phyloP scores from a whole-genome alignment of 2,329 filamentous ascomycete genomes.

The Hypoxylon sp. region DNA sequence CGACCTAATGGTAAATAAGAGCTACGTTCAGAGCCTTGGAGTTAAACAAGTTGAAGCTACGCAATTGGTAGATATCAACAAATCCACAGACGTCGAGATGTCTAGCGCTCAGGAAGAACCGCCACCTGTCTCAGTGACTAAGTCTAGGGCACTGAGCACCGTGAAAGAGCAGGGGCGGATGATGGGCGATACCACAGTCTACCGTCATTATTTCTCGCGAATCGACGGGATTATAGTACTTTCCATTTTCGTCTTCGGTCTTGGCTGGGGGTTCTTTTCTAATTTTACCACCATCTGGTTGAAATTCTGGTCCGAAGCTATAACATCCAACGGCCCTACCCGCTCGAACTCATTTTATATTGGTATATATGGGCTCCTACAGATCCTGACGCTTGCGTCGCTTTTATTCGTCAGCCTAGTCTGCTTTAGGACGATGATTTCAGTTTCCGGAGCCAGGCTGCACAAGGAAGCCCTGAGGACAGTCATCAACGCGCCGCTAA shows the following conservation, averaged over 20 bases:
- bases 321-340: slow-evolving; percentile 1
- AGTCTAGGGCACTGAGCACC: slow-evolving; percentile 2
- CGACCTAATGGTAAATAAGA: slow-evolving; percentile 53
- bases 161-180: slow-evolving; percentile 12
- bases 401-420: slow-evolving; percentile 37
- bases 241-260: slow-evolving; percentile 34
- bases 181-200: slow-evolving; percentile 43
- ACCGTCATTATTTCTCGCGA: slow-evolving; percentile 47
- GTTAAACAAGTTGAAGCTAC: slow-evolving; percentile 31
- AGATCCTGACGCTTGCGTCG: slow-evolving; percentile 33
- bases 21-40: slow-evolving; percentile 46
- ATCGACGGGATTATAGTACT: slow-evolving; percentile 32
- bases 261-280: slow-evolving; percentile 42
- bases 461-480: slow-evolving; percentile 45
- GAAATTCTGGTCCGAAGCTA: slow-evolving; percentile 45
- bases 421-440: slow-evolving; percentile 33
- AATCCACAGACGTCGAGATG: not conserved
- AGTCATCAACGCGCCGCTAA: slow-evolving; percentile 59
- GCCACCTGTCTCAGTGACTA: not conserved
- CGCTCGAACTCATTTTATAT: slow-evolving; percentile 43
- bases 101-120: not conserved
- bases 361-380: slow-evolving; percentile 48
- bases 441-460: slow-evolving; percentile 35
- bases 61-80: slow-evolving; percentile 5
- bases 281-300: slow-evolving; percentile 49